Evolutionary conservation across 2,329 filamentous ascomycete species (phyloP), one percentile per base, ranked within the genome.

Genomic region (Venturia aucupariae): DNA sequence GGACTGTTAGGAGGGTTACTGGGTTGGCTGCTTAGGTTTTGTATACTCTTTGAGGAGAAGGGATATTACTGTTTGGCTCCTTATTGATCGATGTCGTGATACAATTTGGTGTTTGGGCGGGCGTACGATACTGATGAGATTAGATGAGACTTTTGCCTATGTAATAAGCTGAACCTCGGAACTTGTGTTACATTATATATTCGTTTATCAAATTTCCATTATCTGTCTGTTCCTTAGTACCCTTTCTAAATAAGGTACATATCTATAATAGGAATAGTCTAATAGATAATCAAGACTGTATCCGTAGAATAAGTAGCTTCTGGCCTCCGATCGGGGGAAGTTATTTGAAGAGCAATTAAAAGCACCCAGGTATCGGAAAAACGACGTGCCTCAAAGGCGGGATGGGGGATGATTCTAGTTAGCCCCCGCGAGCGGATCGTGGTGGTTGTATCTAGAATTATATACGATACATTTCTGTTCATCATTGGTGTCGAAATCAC

Each of bases 1-100:
- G 87, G 78, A 90, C 79, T 68, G 87, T 99, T 61, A 85, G 93
- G 71, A 85, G 92, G 70, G 84, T 96, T 55, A 90, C 80, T 24
- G 83, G 83, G 15, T n/a, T 57, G 13, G 51, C 27, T 57, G 46
- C 10, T 30, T 51, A 51, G 22, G 8, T 51, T 22, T 51, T 13
- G n/a, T 48, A 13, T 10, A 41, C n/a, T n/a, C n/a, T 15, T 15
- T 41, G 7, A 10, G 46, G 4, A 13, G 46, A 27, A 27, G 46
- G 15, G 46, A n/a, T 10, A 51, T 27, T 19, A n/a, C 27, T n/a
- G 6, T 24, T 13, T 13, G 39, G 15, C 13, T 2, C 13, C 39
- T 10, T 41, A 4, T 41, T 17, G 39, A 4, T 41, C 13, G 39
- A 13, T 10, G 39, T 41, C 2, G n/a, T n/a, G n/a, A 8, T 48